These are phyloP conservation scores for Chaetoceros tenuissimus DNA, from an alignment of 108 stramenopile species.

Conservation along the genomic window DNA sequence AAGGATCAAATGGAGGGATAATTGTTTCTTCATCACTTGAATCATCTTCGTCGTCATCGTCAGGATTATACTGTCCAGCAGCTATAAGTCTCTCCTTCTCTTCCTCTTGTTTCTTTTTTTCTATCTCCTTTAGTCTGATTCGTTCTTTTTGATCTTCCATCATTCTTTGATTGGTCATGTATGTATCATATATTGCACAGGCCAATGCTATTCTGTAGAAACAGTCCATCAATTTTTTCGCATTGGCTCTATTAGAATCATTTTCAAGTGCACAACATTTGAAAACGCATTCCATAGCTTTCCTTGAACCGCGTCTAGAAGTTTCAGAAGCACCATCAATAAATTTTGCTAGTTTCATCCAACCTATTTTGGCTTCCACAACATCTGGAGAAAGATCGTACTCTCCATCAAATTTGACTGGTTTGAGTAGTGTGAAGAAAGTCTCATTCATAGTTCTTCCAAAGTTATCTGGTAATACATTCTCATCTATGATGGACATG, in stretches of 20 bases:
- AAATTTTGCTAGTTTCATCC: conserved; percentile 29
- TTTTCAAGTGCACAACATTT: conserved; percentile 24
- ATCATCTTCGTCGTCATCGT: conserved; percentile 18
- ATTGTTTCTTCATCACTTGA: background rate
- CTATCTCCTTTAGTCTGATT: background rate
- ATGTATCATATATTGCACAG: background rate
- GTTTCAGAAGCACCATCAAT: conserved; percentile 33
- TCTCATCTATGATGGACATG: conserved; percentile 21
- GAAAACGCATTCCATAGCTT: conserved; percentile 10
- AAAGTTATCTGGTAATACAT: conserved; percentile 21
- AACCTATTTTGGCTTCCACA: conserved; percentile 20
- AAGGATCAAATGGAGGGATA: background rate
- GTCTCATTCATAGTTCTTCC: conserved; percentile 28
- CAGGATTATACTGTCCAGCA: conserved; percentile 1
- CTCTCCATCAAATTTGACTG: background rate
- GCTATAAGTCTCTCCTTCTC: conserved; percentile 29
- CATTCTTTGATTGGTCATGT: background rate
- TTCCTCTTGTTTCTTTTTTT: background rate
- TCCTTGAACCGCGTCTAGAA: conserved; percentile 17
- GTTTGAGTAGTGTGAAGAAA: conserved; percentile 12
- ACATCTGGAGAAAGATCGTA: conserved; percentile 7
- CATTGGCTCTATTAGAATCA: background rate
- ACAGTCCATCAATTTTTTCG: background rate
- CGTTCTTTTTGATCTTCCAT: background rate
- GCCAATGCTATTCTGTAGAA: background rate